Percentiles rank a stretch among this genome's conserved stretches.
These are phyloP conservation scores for Maudiozyma serrabonitensis DNA, from an alignment of 805 yeast genomes.

Conservation along the genomic window DNA sequence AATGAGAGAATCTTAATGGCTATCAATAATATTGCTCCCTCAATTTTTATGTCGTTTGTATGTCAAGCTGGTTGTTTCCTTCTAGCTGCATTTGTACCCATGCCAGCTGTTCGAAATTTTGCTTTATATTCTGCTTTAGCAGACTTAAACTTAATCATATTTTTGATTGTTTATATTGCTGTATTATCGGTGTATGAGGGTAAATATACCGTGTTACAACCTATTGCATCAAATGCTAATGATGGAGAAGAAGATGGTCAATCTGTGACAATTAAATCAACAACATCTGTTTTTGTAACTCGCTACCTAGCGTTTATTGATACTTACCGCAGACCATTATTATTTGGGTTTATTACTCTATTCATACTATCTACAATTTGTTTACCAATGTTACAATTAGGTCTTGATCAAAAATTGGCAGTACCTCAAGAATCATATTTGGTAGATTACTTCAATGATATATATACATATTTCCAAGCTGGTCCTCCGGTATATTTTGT, in stretches of 20 bases:
- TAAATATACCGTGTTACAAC: background rate
- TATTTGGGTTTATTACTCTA: slow-evolving; percentile 50
- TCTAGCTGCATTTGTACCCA: slow-evolving; percentile 69
- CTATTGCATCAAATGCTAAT: background rate
- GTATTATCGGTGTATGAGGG: slow-evolving; percentile 38
- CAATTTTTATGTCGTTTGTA: slow-evolving; percentile 65
- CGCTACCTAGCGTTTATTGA: slow-evolving; percentile 47
- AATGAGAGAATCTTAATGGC: slow-evolving; percentile 55
- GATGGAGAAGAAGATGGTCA: background rate
- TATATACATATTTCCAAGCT: slow-evolving; percentile 61
- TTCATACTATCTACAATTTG: slow-evolving; percentile 59
- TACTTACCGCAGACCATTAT: slow-evolving; percentile 39
- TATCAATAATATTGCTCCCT: slow-evolving; percentile 73
- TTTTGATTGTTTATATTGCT: slow-evolving; percentile 72
- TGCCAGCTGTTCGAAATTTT: slow-evolving; percentile 95
- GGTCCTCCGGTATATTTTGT: slow-evolving; percentile 93
- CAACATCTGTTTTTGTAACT: slow-evolving; percentile 11
- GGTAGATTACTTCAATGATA: slow-evolving; percentile 68
- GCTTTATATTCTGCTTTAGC: slow-evolving; percentile 89
- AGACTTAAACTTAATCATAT: slow-evolving; percentile 65
- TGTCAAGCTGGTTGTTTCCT: slow-evolving; percentile 75
- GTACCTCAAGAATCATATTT: slow-evolving; percentile 77
- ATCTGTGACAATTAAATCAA: slow-evolving; percentile 4
- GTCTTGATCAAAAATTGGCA: slow-evolving; percentile 84
- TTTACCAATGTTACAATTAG: slow-evolving; percentile 61